A percentile compares a stretch with the other conserved stretches of the same genome.
These are phyloP conservation scores for Pichia sp. DNA, from an alignment of 1,139 yeast genomes.

Conservation along the genomic window DNA sequence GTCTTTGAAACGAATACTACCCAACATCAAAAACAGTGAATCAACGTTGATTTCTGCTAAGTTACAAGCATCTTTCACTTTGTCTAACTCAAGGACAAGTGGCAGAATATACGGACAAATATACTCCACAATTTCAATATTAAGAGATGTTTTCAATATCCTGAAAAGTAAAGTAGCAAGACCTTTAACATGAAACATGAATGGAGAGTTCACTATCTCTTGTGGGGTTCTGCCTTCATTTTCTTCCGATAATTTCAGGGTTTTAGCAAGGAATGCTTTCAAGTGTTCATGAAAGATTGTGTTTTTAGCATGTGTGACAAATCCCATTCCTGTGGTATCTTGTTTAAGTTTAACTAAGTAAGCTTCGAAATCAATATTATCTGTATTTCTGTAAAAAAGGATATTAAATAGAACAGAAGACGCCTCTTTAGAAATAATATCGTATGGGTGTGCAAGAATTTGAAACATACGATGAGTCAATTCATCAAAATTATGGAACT, in stretches of 20 bases:
- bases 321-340: conserved; percentile 26
- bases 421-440: conserved; percentile 64
- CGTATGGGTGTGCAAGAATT: conserved; percentile 58
- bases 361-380: conserved; percentile 39
- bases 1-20: conserved; percentile 21
- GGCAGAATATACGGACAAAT: conserved; percentile 52
- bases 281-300: conserved; percentile 18
- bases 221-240: conserved; percentile 34
- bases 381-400: conserved; percentile 46
- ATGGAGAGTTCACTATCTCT: conserved; percentile 40
- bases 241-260: conserved; percentile 17
- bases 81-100: conserved; percentile 56
- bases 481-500: conserved; percentile 43
- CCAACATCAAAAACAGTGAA: conserved; percentile 20
- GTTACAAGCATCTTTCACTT: conserved; percentile 75
- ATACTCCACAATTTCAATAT: conserved; percentile 37
- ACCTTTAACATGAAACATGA: conserved; percentile 41
- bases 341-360: conserved; percentile 37
- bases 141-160: conserved; percentile 37
- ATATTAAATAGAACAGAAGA: conserved; percentile 58
- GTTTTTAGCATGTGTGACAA: conserved; percentile 9
- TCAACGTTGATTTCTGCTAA: conserved; percentile 45
- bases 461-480: conserved; percentile 42
- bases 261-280: conserved; percentile 14
- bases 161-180: conserved; percentile 25